These are phyloP conservation scores for Aurantiochytrium sp. DNA, from an alignment of 108 stramenopile genomes.

Conservation along the genomic window DNA sequence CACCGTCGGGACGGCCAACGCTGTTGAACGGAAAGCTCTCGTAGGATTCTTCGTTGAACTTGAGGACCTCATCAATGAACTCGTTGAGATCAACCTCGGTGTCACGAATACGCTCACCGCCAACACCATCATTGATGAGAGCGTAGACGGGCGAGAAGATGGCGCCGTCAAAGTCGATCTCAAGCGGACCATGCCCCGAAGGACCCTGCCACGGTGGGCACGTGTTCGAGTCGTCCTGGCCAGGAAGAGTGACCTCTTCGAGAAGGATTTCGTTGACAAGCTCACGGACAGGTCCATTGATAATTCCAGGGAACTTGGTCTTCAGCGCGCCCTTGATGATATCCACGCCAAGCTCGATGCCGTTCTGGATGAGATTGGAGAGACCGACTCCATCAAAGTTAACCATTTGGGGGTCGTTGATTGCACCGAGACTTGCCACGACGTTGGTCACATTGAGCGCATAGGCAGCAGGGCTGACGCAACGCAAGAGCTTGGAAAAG, in stretches of 20 bases:
- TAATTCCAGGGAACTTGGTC: not conserved
- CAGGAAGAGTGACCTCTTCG: not conserved
- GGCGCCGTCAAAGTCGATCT: not conserved
- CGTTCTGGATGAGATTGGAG: not conserved
- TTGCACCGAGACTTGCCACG: not conserved
- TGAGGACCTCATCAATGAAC: not conserved
- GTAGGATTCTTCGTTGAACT: not conserved
- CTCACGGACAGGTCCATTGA: not conserved
- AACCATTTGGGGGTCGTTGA: not conserved
- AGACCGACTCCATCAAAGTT: not conserved
- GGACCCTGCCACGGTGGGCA: not conserved
- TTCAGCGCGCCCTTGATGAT: not conserved
- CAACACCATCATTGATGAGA: not conserved
- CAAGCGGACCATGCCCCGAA: not conserved
- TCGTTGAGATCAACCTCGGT: not conserved
- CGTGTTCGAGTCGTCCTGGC: not conserved
- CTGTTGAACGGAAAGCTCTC: not conserved
- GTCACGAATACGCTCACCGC: not conserved
- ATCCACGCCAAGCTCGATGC: not conserved
- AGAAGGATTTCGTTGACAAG: not conserved
- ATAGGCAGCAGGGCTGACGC: not conserved
- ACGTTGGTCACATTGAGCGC: not conserved
- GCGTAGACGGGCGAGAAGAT: not conserved
- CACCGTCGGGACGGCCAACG: not conserved
- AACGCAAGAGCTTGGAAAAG: not conserved